Percentiles rank a stretch among this genome's conserved stretches.
Conservation (phyloP, 2,329 filamentous ascomycete genomes). For the Cytospora leucostoma region DNA sequence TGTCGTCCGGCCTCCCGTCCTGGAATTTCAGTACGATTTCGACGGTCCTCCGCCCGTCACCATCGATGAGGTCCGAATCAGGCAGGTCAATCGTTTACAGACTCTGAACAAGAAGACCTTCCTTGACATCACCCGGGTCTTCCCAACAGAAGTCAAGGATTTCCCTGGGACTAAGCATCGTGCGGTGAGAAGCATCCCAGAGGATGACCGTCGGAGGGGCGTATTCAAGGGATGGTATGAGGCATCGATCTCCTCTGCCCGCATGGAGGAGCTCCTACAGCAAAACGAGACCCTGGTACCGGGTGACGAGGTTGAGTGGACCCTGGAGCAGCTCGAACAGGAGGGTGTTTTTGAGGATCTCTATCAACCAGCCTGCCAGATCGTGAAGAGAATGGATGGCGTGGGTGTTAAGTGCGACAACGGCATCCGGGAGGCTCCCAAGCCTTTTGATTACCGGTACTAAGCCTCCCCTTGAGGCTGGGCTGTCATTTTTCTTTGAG, state of each 20-base stretch:
- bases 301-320: conserved; percentile 35
- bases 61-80: conserved; percentile 19
- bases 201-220: conserved; percentile 27
- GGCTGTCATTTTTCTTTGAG: not conserved
- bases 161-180: not conserved
- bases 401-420: conserved; percentile 31
- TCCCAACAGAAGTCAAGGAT: not conserved
- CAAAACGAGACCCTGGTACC: conserved; percentile 32
- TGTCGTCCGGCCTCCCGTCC: conserved; percentile 22
- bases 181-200: not conserved
- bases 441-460: not conserved
- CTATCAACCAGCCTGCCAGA: conserved; percentile 33
- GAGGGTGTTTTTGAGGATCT: conserved; percentile 30
- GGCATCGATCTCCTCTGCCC: conserved; percentile 33
- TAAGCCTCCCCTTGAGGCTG: not conserved
- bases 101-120: conserved; percentile 27
- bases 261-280: conserved; percentile 31
- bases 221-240: conserved; percentile 36
- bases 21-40: conserved; percentile 18
- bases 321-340: conserved; percentile 18
- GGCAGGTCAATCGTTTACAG: conserved; percentile 19
- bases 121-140: conserved; percentile 31
- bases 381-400: conserved; percentile 36
- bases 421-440: conserved; percentile 1
- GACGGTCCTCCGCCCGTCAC: not conserved